Evolutionary conservation across 2,329 filamentous ascomycete species (phyloP), one percentile per base, ranked within the genome.

Genomic region (Apiospora malaysiana): DNA sequence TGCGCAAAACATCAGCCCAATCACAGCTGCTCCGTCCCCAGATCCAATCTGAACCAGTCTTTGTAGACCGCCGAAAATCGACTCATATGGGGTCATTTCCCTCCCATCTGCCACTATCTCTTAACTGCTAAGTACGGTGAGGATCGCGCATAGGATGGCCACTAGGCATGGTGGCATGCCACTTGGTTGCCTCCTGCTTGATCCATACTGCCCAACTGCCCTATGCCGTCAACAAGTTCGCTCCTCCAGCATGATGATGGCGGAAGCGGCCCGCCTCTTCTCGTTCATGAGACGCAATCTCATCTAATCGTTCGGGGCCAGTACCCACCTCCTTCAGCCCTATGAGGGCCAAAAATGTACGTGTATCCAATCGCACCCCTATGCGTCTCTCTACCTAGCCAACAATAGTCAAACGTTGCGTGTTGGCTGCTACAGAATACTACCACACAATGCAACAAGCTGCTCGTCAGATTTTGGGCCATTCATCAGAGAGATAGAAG

Each of bases 291-390:
- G 56, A 40, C 56, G 32, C 56, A n/a, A 63, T 37, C 56, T 40
- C 56, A 40, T 40, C 56, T 63, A 37, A 63, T 63, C 8, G 56
- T 37, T 63, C 10, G 56, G 27, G 56, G 2, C 18, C 18, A 42
- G 32, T 71, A 68, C 65, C 68, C 70, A 71, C 70, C 65, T 46
- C 37, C 47, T 67, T 71, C 70, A 71, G 70, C 70, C 70, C 70
- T 71, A 71, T 40, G 70, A 70, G 47, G 40, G 49, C 65, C 70
- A 71, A 68, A 45, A 68, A 68, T 49, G 68, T 67, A 66, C 65
- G 56, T 56, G 14, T 40, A 40, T 63, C 56, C 56, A 63, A 63
- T 23, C 56, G 32, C 65, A 23, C n/a, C 23, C 27, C 8, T 6
- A 37, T 59, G 27, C 51, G 10, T 37, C 51, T 37, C 51, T 37